Evolutionary conservation across 345 rosid species (phyloP).

Genomic region (Ricinus communis): DNA sequence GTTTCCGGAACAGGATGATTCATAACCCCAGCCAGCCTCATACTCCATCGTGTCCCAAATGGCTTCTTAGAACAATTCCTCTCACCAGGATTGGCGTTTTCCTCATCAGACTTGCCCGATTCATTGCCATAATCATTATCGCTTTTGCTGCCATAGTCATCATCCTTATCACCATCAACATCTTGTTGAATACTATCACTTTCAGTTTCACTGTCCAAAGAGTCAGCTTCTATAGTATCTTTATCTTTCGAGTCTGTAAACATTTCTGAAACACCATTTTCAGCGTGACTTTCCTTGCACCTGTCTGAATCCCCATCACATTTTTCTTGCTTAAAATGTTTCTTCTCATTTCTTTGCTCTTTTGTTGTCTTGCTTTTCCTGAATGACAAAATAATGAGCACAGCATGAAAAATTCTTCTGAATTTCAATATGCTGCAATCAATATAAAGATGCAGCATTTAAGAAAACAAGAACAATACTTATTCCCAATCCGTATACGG

Average conservation of each 20-base stretch:
- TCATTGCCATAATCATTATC: slow-evolving; percentile 21
- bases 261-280: slow-evolving; percentile 18
- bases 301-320: slow-evolving; percentile 17
- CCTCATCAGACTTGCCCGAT: slow-evolving; percentile 24
- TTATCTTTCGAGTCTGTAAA: slow-evolving; percentile 25
- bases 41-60: slow-evolving; percentile 28
- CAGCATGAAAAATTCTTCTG: not conserved
- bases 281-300: slow-evolving; percentile 24
- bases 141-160: slow-evolving; percentile 17
- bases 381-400: slow-evolving; percentile 19
- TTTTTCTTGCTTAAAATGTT: slow-evolving; percentile 20
- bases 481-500: not conserved
- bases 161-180: slow-evolving; percentile 17
- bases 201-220: slow-evolving; percentile 24
- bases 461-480: not conserved
- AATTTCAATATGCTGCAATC: not conserved
- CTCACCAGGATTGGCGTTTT: slow-evolving; percentile 1
- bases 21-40: slow-evolving; percentile 36
- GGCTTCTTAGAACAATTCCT: slow-evolving; percentile 23
- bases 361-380: slow-evolving; percentile 39
- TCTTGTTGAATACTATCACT: slow-evolving; percentile 29
- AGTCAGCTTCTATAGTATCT: slow-evolving; percentile 14
- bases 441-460: not conserved
- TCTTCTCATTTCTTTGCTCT: slow-evolving; percentile 24
- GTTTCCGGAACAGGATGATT: slow-evolving; percentile 29